Evolutionary conservation across 805 yeast species (phyloP).

Genomic region (Nakazawaea holstii): DNA sequence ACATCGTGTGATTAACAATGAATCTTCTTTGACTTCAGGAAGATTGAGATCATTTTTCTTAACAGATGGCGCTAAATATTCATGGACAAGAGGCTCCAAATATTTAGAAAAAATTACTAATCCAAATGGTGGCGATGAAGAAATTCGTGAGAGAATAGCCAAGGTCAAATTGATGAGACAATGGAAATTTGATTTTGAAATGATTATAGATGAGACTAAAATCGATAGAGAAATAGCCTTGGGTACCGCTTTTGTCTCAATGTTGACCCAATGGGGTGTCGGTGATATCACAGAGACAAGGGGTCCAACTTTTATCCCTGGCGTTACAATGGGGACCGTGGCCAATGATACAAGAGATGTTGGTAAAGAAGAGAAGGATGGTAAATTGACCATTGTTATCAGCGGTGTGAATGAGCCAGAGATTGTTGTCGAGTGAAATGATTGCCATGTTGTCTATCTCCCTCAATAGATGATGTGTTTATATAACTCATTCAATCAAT

Average conservation of each 20-base stretch:
- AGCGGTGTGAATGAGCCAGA: constrained; percentile 21
- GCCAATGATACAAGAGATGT: constrained; percentile 6
- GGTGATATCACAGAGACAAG: constrained; percentile 48
- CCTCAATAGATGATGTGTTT: background rate
- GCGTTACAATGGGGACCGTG: constrained; percentile 10
- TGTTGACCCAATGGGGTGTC: constrained; percentile 64
- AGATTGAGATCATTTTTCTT: constrained; percentile 42
- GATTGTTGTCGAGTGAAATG: constrained; percentile 22
- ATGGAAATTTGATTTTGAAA: constrained; percentile 54
- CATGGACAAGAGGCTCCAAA: constrained; percentile 50
- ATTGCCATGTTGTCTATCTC: background rate
- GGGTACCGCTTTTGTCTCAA: constrained; percentile 56
- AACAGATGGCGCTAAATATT: constrained; percentile 47
- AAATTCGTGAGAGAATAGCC: constrained; percentile 47
- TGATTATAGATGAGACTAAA: constrained; percentile 41
- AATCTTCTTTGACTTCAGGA: constrained; percentile 30
- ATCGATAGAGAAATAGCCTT: constrained; percentile 48
- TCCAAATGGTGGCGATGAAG: constrained; percentile 54
- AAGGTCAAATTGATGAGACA: constrained; percentile 52
- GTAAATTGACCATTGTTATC: constrained; percentile 10
- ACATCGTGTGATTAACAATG: constrained; percentile 36
- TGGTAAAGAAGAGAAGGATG: background rate
- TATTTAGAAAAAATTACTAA: constrained; percentile 46
- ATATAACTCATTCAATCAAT: background rate
- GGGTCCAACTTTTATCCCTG: constrained; percentile 38